Evolutionary conservation across 1,284 basidiomycete species (phyloP), one percentile per base, ranked within the genome.

Genomic region (Cutaneotrichosporon cavernicola): DNA sequence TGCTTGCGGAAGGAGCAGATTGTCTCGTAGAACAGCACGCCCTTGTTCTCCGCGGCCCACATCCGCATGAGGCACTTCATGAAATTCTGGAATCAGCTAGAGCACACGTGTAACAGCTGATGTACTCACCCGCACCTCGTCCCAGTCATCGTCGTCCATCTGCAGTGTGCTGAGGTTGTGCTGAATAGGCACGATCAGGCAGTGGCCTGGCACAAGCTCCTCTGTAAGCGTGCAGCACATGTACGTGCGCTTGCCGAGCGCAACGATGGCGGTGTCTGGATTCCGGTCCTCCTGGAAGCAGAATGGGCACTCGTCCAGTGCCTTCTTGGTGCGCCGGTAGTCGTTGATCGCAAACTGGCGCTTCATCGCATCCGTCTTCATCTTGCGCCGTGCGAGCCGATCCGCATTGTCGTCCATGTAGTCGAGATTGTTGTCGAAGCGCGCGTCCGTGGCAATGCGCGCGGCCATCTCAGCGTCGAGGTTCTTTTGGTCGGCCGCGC

Each of bases 11-110:
- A 84, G 18, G 84, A 89, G 50, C 92, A 82, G 34, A 97, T 88
- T 1, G 95, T 97, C 80, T 98, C 96, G 77, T 89, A 97, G 81
- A 99, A 98, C 21, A 98, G 81, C 30, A 95, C 90, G 0, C 92
- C 92, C 73, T 91, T 88, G 77, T 93, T 90, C 66, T 92, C 87
- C 69, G 91, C 89, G 0, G 91, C 89, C 70, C 89, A 94, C 90
- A 97, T 93, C 63, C 87, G 87, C 87, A 98, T 96, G 18, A 99
- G 83, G 71, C 92, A 96, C 81, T 99, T 99, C 93, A 97, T 97
- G 76, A 97, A 99, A 77, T 99, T 99, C 92, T 97, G 75, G 18
- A 31, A 63, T 58, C 58, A 62, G 58, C 43, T 5, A 53, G 4
- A 14, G 18, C 14, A 4, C 30, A 14, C 10, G 18, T 13, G 8